Evolutionary conservation across 441 rosid species (phyloP).

Genomic region (Hura crepitans): DNA sequence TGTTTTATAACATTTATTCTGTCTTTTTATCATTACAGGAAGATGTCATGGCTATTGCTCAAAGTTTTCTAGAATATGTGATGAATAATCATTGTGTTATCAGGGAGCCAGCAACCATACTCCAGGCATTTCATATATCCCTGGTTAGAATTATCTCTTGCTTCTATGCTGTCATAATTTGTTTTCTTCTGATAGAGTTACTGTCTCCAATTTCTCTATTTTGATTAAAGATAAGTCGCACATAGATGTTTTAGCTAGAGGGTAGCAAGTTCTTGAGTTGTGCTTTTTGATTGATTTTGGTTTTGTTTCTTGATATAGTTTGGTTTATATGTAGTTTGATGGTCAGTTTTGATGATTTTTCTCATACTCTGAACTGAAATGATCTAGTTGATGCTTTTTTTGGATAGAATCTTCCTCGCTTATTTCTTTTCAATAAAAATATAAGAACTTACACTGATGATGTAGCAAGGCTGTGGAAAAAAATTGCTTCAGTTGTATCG

Average conservation of each 20-base stretch:
- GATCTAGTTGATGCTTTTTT: not conserved
- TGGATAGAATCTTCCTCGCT: no score
- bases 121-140: constrained; percentile 89
- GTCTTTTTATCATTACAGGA: constrained; percentile 51
- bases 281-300: not conserved
- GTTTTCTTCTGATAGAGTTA: constrained; percentile 9
- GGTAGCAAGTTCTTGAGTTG: not conserved
- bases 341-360: not conserved
- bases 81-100: constrained; percentile 61
- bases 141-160: constrained; percentile 50
- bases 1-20: constrained; percentile 13
- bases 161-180: constrained; percentile 10
- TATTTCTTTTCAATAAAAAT: no score
- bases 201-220: not conserved
- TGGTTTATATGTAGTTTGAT: not conserved
- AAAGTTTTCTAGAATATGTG: constrained; percentile 63
- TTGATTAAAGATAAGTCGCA: not conserved
- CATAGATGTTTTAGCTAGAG: not conserved
- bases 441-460: no score
- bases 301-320: not conserved
- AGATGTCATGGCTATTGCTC: constrained; percentile 50
- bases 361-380: not conserved
- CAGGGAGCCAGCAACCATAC: constrained; percentile 49
- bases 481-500: no score
- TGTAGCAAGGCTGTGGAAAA: no score